Evolutionary conservation across 2,329 filamentous ascomycete species (phyloP).

Genomic region (Diplodia corticola): DNA sequence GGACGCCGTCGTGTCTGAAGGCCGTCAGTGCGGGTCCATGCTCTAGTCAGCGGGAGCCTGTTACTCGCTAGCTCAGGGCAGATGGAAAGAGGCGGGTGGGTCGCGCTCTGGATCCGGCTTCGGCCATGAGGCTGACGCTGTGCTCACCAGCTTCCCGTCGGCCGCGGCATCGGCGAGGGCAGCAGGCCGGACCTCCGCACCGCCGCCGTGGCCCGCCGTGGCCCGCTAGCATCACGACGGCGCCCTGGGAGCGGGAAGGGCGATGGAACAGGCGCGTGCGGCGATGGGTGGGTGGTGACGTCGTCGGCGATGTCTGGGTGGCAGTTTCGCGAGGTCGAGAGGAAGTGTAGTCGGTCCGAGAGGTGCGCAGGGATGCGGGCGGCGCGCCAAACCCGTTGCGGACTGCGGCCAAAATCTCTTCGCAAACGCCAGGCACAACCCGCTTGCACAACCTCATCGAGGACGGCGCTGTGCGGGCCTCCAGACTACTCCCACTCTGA

Average conservation of each 20-base stretch:
- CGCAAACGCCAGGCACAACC: constrained; percentile 19
- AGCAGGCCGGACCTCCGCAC: neutral
- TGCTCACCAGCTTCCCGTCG: constrained; percentile 8
- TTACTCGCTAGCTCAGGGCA: constrained; percentile 14
- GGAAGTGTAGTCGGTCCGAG: constrained; percentile 11
- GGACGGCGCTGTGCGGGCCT: constrained; percentile 21
- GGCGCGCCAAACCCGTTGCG: neutral
- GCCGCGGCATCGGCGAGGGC: neutral
- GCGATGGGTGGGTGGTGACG: neutral
- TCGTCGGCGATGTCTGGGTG: neutral
- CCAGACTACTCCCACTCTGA: constrained; percentile 15
- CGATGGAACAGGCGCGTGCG: neutral
- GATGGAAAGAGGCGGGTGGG: constrained; percentile 3
- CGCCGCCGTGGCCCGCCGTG: neutral
- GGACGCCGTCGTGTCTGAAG: constrained; percentile 19
- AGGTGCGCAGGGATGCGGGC: neutral
- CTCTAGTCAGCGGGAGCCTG: constrained; percentile 7
- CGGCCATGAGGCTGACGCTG: constrained; percentile 5
- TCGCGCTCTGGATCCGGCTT: constrained; percentile 11
- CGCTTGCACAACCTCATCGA: neutral
- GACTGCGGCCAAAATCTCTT: constrained; percentile 11
- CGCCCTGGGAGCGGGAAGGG: neutral
- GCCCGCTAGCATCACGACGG: neutral
- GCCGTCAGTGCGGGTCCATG: constrained; percentile 22
- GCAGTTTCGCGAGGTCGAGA: constrained; percentile 4